Evolutionary conservation across 2,329 filamentous ascomycete species (phyloP), one percentile per base, ranked within the genome.

Genomic region (Fusarium sp.): DNA sequence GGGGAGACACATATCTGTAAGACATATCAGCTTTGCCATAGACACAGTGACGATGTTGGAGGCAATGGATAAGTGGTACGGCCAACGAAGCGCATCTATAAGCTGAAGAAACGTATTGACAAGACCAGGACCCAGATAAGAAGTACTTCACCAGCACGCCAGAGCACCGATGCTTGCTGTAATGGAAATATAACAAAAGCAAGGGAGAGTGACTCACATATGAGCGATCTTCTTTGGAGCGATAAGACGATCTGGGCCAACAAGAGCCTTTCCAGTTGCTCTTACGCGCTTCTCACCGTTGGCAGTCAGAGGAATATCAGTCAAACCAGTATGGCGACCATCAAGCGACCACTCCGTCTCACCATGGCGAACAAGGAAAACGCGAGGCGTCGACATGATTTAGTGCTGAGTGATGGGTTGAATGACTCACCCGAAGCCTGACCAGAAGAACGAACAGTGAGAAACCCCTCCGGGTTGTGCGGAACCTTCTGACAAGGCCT

Each of bases 331-430:
- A 81, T 98, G 93, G 55, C 89, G 87, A 59, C 93, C 94, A 72
- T 91, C 91, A 49, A 97, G 88, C 7, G 93, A 97, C 94, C 94
- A 98, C 83, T 97, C 93, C 6, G 94, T 98, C 83, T 98, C 93
- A 81, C 94, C 95, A 78, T 98, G 94, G 74, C 94, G 93, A 78
- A 94, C 83, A 72, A 96, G 88, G 83, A 95, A 95, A 78, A 93
- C 90, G 55, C 92, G 87, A 3, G 93, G 92, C 4, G 90, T 89
- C 23, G 76, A 63, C 77, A 78, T 78, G 55, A 43, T 59, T 34
- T 48, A 62, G 59, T 28, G n/a, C 27, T 54, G 27, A 47, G 18
- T 46, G 30, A 25, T 37, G 8, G 20, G 23, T 32, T 49, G 10
- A 23, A 20, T 20, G 43, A 42, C 28, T 30, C 20, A 32, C 41